phyloP scores from a whole-genome alignment of 768 basidiomycete species.

The Stropharia rugosoannulata region DNA sequence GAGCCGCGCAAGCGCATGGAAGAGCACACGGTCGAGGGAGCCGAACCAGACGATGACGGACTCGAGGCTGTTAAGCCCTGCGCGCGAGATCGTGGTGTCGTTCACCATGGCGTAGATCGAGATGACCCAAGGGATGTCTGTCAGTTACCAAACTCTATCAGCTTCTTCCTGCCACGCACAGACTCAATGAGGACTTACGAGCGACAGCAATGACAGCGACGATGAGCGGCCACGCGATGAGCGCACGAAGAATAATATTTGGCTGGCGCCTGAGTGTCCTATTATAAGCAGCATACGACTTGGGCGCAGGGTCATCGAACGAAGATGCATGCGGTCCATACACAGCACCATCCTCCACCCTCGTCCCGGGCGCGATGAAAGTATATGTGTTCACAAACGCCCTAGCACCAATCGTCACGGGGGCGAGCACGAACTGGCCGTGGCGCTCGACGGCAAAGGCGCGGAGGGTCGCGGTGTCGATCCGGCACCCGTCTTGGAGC shows the following conservation, averaged over 20 bases:
- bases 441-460: conserved; percentile 47
- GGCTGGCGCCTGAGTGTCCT: conserved; percentile 34
- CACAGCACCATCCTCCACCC: conserved; percentile 32
- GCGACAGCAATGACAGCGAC: conserved; percentile 30
- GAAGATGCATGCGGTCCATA: conserved; percentile 49
- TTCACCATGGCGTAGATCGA: conserved; percentile 38
- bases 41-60: conserved; percentile 45
- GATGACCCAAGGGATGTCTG: conserved; percentile 43
- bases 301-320: conserved; percentile 35
- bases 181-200: too few species aligned
- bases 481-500: conserved; percentile 40
- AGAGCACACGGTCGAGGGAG: conserved; percentile 34
- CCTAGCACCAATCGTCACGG: conserved; percentile 34
- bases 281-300: conserved; percentile 37
- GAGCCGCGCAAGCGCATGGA: conserved; percentile 38
- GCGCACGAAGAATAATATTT: conserved; percentile 26
- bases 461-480: conserved; percentile 38
- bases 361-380: conserved; percentile 39
- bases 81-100: conserved; percentile 24
- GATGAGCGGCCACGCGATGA: conserved; percentile 42
- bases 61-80: conserved; percentile 33
- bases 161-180: too few species aligned
- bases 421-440: conserved; percentile 40
- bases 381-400: conserved; percentile 44
- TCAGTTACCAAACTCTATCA: too few species aligned